Percentiles rank a stretch among this genome's conserved stretches.
These are phyloP conservation scores for Oxytropis ochrocephala DNA, from an alignment of 306 rosid species.

Conservation along the genomic window DNA sequence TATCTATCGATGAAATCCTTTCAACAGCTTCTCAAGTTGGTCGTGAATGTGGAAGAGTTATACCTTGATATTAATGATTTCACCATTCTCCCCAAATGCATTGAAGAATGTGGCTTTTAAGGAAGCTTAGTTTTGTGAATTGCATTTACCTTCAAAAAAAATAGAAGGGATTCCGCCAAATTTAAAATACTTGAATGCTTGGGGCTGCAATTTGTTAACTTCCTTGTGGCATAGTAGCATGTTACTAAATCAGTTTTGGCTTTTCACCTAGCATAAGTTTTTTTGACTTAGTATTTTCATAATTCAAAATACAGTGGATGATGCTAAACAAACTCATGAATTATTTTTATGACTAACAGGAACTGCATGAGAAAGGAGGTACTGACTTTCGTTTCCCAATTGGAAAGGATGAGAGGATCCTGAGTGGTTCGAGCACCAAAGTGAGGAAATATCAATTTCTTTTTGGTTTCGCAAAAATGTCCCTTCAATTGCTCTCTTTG, in stretches of 20 bases:
- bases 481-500: not conserved
- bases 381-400: not conserved
- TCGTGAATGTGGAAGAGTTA: not conserved
- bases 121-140: not conserved
- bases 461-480: not conserved
- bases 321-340: no score
- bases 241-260: not conserved
- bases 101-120: not conserved
- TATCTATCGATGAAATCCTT: not conserved
- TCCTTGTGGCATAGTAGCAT: not conserved
- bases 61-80: not conserved
- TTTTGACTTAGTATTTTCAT: not conserved
- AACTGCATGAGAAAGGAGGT: not conserved
- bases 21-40: not conserved
- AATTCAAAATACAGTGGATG: not conserved
- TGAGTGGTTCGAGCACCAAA: not conserved
- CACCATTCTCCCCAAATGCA: not conserved
- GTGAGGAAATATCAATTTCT: not conserved
- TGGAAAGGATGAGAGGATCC: not conserved
- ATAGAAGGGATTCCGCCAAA: constrained; percentile 13
- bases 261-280: no score
- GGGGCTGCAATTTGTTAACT: not conserved
- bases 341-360: not conserved
- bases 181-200: not conserved
- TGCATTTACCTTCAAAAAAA: not conserved